These are phyloP conservation scores for Paxillus ammoniavirescens DNA, from an alignment of 768 basidiomycete genomes.

Conservation along the genomic window DNA sequence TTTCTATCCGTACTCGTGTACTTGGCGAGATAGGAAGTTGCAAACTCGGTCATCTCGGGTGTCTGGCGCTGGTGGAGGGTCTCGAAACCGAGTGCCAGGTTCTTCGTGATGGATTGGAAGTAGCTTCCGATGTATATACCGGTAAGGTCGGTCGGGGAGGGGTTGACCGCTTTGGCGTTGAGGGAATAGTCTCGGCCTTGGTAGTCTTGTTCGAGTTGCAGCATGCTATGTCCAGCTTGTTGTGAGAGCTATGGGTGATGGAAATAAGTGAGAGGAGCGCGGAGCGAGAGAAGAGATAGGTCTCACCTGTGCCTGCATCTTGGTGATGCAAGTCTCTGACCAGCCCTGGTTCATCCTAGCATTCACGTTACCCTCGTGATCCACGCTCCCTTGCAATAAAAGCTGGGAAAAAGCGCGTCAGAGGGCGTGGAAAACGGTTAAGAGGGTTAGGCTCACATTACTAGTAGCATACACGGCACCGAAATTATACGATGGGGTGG, in stretches of 20 bases:
- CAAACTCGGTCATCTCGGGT: slow-evolving; percentile 66
- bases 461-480: slow-evolving; percentile 88
- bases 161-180: slow-evolving; percentile 89
- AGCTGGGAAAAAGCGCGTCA: slow-evolving; percentile 46
- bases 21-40: slow-evolving; percentile 79
- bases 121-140: slow-evolving; percentile 92
- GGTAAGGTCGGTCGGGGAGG: slow-evolving; percentile 80
- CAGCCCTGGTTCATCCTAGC: slow-evolving; percentile 90
- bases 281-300: not conserved
- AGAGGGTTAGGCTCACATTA: slow-evolving; percentile 45
- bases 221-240: slow-evolving; percentile 81
- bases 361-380: slow-evolving; percentile 89
- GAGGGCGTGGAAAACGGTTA: slow-evolving; percentile 22
- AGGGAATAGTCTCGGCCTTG: slow-evolving; percentile 83
- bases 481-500: slow-evolving; percentile 89
- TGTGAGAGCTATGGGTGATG: slow-evolving; percentile 59
- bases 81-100: slow-evolving; percentile 86
- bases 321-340: slow-evolving; percentile 73
- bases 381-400: slow-evolving; percentile 90
- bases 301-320: slow-evolving; percentile 83
- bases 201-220: slow-evolving; percentile 94
- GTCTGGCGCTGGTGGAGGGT: slow-evolving; percentile 78
- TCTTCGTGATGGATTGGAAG: slow-evolving; percentile 90
- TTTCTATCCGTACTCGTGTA: slow-evolving; percentile 66
- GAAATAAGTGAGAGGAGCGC: slow-evolving; percentile 5